Percentiles rank a stretch among this genome's conserved stretches.
These are phyloP conservation scores for Zygnema cylindricum DNA, from an alignment of 139 green algal species.

Conservation along the genomic window DNA sequence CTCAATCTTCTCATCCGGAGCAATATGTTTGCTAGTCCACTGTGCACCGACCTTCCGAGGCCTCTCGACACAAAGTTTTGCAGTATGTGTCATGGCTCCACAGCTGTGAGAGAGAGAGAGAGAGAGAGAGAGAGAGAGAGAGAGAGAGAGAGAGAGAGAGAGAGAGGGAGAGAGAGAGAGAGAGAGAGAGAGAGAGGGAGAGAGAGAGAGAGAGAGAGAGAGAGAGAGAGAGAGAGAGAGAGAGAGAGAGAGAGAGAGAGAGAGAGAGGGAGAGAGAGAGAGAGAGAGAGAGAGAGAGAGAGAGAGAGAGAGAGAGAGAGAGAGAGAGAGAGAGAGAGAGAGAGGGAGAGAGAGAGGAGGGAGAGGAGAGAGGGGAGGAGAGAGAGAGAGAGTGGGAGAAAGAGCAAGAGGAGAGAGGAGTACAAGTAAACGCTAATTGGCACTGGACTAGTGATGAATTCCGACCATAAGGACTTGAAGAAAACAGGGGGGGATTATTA, in stretches of 20 bases:
- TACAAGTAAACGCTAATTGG: too few relatives aligned
- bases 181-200: neutral
- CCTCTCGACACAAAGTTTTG: conserved; percentile 94
- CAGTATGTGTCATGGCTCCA: conserved; percentile 93
- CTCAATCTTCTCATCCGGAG: conserved; percentile 92
- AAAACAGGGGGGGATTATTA: too few relatives aligned
- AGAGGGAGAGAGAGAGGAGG: too few relatives aligned
- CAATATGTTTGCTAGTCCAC: conserved; percentile 86
- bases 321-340: too few relatives aligned
- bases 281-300: too few relatives aligned
- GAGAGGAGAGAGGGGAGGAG: too few relatives aligned
- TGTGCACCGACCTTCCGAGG: conserved; percentile 86
- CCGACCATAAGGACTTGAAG: too few relatives aligned
- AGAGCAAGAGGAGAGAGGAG: too few relatives aligned
- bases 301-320: too few relatives aligned
- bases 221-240: neutral
- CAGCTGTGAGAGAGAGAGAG: conserved; percentile 87
- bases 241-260: neutral
- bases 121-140: neutral
- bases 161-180: neutral
- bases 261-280: too few relatives aligned
- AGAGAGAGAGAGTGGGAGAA: too few relatives aligned
- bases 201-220: neutral
- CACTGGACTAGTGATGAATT: too few relatives aligned
- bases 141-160: neutral